These are phyloP conservation scores for Suhomyces taliae DNA, from an alignment of 1,139 yeast species.

Conservation along the genomic window DNA sequence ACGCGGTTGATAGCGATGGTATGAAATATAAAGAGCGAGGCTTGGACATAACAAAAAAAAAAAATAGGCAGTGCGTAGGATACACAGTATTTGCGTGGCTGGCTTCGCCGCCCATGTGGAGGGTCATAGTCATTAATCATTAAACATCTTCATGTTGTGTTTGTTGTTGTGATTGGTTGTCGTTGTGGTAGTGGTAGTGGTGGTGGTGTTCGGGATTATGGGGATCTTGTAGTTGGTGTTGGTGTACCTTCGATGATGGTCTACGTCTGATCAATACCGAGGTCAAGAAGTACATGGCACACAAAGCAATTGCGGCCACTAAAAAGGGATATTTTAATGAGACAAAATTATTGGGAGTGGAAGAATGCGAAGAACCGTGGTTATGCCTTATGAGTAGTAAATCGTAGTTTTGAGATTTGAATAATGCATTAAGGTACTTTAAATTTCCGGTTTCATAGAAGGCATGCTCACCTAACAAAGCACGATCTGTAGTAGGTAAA, in stretches of 20 bases:
- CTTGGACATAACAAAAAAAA: too few species aligned
- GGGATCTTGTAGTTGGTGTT: not conserved
- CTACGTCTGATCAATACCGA: not conserved
- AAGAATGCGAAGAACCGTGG: slow-evolving; percentile 5
- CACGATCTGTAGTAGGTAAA: slow-evolving; percentile 22
- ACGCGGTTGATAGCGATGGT: too few species aligned
- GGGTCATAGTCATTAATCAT: not conserved
- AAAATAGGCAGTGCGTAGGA: too few species aligned
- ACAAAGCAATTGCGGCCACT: not conserved
- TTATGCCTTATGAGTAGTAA: slow-evolving; percentile 7
- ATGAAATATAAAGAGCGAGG: too few species aligned
- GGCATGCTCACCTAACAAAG: slow-evolving; percentile 30
- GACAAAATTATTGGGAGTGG: not conserved
- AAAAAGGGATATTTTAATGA: too few species aligned
- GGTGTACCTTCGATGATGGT: not conserved
- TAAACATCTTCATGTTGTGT: not conserved
- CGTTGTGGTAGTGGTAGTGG: too few species aligned
- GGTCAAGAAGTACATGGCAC: not conserved
- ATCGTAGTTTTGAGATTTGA: slow-evolving; percentile 19
- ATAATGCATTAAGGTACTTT: slow-evolving; percentile 19
- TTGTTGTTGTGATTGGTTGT: too few species aligned
- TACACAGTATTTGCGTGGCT: too few species aligned
- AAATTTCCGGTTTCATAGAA: slow-evolving; percentile 28
- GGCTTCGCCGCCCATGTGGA: not conserved
- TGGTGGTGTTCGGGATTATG: too few species aligned